Base-by-base conservation (phyloP, 371 early-diverging fungal species). In the Syncephalastrum sp. region DNA sequence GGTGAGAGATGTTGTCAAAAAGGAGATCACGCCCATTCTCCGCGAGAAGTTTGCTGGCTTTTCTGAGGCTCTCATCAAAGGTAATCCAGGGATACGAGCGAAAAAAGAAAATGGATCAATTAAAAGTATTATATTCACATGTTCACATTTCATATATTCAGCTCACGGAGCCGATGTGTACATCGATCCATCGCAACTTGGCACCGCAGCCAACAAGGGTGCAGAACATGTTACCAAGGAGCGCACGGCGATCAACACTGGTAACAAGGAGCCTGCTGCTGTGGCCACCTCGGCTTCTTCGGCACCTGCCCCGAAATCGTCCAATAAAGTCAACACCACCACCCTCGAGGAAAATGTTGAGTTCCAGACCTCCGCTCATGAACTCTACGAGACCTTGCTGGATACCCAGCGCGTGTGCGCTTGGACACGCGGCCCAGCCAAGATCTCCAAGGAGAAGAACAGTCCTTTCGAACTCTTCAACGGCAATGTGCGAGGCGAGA, bases 81-180 rank as follows among this genome's bases (percentile, higher is more conserved):
- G 88, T 90, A 76, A 47, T 48, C 12, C 23, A 48, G 19, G 25
- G 47, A 47, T 13, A 17, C 23, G 21, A 21, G 21, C 21, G 21
- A 21, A 21, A 47, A 47, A 24, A 24, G 7, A 14, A 5, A 47
- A 17, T 17, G 4, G 27, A 5, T 27, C 21, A 21, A 21, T 21
- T 21, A 21, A 21, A 21, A 21, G 21, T 3, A 5, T 27, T 7
- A 5, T 27, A 27, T 27, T 27, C 7, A 27, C 27, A 27, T 27
- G 4, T 7, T 7, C 27, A 5, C 27, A 27, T 2, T 27, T 27
- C 25, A n/a, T 42, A 46, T 56, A 43, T 48, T 38, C 60, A 77
- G 84, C 80, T 48, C 91, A 97, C 72, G 81, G 86, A 46, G 85
- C 90, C 59, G 98, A 95, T 75, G 95, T 97, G 25, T 91, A 91